Evolutionary conservation across 805 yeast species (phyloP), one percentile per base, ranked within the genome.

Genomic region (Tetrapisispora taiwanensis): DNA sequence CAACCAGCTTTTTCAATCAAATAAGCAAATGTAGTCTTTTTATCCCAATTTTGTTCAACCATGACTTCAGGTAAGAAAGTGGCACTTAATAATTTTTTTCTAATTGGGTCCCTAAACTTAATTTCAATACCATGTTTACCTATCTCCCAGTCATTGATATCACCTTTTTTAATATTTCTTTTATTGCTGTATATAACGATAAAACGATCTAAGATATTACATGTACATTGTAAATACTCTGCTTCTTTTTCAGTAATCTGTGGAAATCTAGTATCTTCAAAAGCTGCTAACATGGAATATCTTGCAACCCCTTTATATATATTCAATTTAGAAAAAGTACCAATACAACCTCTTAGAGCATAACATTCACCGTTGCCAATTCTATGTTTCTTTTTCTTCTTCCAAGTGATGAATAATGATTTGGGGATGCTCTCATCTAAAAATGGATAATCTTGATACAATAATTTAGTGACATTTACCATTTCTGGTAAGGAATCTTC

Each of bases 61-160:
- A 96, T 95, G 1, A 92, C 97, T 35, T 79, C 84, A 0, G 98
- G 98, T 34, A 92, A 65, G 52, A 87, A 92, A 0, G 97, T 92
- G 0, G 97, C 87, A 41, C 81, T 75, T 26, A 68, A 71, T 0
- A 57, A 47, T 4, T 64, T 56, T 1, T 73, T 71, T 7, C 58
- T 52, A 3, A 36, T 43, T 3, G 63, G 62, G 18, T 65, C 54
- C 10, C 56, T 57, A 52, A 86, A 77, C 15, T 65, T 59, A 6
- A 88, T 73, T 44, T 78, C 71, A 17, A 92, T 74, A 0, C 98
- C 98, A 60, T 92, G 92, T 13, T 56, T 58, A 0, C 98, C 97
- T 39, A 90, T 59, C 7, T 63, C 71, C 97, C 97, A 92, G 55
- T 84, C 84, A 41, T 70, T 62, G 0, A 79, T 72, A 2, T 73